phyloP scores from a whole-genome alignment of 1,284 basidiomycete species.

The Malassezia slooffiae region DNA sequence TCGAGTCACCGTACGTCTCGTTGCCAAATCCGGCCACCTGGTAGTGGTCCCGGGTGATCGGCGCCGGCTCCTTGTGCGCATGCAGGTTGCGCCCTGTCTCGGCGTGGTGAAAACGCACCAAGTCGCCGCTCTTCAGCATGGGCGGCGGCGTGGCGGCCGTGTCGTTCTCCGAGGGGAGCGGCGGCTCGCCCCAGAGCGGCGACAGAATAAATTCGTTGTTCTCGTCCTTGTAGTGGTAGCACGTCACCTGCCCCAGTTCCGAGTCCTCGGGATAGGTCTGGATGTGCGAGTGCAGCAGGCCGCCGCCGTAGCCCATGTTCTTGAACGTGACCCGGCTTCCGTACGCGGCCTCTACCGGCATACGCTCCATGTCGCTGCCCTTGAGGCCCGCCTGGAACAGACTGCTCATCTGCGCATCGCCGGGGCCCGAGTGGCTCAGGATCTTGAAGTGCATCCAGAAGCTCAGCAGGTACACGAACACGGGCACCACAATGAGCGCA shows the following conservation, averaged over 20 bases:
- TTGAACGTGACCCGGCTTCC: constrained; percentile 88
- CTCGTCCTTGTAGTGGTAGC: constrained; percentile 97
- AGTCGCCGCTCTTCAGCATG: constrained; percentile 66
- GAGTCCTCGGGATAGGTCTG: constrained; percentile 90
- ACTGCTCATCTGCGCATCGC: constrained; percentile 96
- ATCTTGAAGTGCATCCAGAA: constrained; percentile 96
- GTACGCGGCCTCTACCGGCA: constrained; percentile 61
- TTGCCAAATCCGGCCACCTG: constrained; percentile 93
- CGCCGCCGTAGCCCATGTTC: constrained; percentile 95
- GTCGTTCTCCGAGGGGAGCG: constrained; percentile 24
- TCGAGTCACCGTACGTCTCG: constrained; percentile 66
- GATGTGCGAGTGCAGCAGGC: constrained; percentile 87
- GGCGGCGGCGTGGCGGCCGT: constrained; percentile 34
- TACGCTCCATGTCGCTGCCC: constrained; percentile 77
- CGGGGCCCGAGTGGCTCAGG: constrained; percentile 83
- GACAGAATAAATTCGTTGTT: constrained; percentile 87
- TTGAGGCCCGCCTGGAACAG: constrained; percentile 93
- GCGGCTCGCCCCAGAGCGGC: constrained; percentile 61
- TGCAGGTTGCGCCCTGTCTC: constrained; percentile 84
- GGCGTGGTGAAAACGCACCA: constrained; percentile 68
- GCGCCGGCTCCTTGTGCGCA: constrained; percentile 68
- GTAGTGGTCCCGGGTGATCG: constrained; percentile 75
- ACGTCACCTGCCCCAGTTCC: constrained; percentile 89
- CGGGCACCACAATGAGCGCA: constrained; percentile 78
- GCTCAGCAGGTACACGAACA: constrained; percentile 78